Evolutionary conservation across 257 asterid genomes (phyloP).

Genomic region (Solanum habrochaites): DNA sequence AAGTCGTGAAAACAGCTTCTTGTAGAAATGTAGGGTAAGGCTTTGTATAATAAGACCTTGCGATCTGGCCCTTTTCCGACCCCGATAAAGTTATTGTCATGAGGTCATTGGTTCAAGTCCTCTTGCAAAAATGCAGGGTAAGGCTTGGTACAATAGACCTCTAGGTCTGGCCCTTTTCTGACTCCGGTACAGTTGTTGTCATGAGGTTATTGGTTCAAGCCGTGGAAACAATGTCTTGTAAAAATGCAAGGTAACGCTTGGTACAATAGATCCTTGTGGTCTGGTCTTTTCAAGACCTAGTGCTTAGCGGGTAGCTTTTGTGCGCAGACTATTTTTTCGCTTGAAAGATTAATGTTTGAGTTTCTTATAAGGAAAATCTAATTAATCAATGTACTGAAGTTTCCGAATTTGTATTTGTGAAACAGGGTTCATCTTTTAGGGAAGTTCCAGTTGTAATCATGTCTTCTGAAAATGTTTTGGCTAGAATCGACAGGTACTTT

Average conservation of each 20-base stretch:
- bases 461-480: constrained; percentile 84
- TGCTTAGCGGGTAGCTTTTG: background rate
- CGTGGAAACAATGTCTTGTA: background rate
- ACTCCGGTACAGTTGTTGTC: background rate
- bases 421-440: constrained; percentile 83
- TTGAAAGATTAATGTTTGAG: background rate
- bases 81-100: background rate
- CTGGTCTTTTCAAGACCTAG: background rate
- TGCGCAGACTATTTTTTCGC: background rate
- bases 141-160: background rate
- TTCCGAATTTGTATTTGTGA: constrained; percentile 1
- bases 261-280: background rate
- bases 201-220: background rate
- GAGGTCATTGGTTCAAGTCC: background rate
- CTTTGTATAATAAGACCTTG: no score
- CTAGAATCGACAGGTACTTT: constrained; percentile 75
- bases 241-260: background rate
- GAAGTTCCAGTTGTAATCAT: constrained; percentile 93
- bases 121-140: background rate
- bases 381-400: background rate
- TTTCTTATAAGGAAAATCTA: background rate
- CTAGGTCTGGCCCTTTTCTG: background rate
- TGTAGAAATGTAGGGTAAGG: background rate
- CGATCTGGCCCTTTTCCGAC: background rate
- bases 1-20: background rate